These are phyloP conservation scores for Coleophoma cylindrospora DNA, from an alignment of 2,329 filamentous ascomycete genomes.

Conservation along the genomic window DNA sequence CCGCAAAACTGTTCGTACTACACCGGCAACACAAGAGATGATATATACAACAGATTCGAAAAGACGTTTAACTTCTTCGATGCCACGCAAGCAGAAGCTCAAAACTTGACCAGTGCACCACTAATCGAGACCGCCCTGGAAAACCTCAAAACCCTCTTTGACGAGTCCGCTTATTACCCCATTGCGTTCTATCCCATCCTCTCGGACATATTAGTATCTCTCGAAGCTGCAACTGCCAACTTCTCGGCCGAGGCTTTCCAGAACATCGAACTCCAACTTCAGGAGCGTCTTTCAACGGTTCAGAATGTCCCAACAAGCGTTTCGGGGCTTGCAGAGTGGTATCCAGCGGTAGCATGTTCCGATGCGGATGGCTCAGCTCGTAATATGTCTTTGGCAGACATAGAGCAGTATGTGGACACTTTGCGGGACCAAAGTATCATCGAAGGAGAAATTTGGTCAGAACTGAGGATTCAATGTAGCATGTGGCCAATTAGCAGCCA, in stretches of 20 bases:
- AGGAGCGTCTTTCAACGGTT: background rate
- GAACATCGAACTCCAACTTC: background rate
- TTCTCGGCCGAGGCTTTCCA: too few relatives aligned
- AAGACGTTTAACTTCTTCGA: constrained; percentile 8
- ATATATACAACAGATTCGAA: constrained; percentile 16
- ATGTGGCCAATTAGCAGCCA: constrained; percentile 22
- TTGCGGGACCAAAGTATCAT: constrained; percentile 30
- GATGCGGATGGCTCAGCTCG: background rate
- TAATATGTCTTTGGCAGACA: constrained; percentile 7
- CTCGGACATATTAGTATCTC: background rate
- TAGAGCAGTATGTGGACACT: constrained; percentile 4
- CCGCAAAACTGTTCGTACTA: constrained; percentile 16
- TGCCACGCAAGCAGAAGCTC: constrained; percentile 6
- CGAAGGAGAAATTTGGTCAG: constrained; percentile 35
- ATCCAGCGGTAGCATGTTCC: background rate
- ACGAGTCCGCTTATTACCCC: background rate
- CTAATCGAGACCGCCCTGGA: background rate
- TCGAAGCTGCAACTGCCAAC: background rate
- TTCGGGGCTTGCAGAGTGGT: background rate
- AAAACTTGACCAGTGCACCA: constrained; percentile 14
- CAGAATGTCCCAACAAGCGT: background rate
- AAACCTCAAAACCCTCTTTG: background rate
- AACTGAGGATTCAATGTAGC: constrained; percentile 25
- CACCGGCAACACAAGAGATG: constrained; percentile 12
- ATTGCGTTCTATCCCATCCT: background rate